These are phyloP conservation scores for Hymenochaete sp. DNA, from an alignment of 1,284 basidiomycete genomes.

Conservation along the genomic window DNA sequence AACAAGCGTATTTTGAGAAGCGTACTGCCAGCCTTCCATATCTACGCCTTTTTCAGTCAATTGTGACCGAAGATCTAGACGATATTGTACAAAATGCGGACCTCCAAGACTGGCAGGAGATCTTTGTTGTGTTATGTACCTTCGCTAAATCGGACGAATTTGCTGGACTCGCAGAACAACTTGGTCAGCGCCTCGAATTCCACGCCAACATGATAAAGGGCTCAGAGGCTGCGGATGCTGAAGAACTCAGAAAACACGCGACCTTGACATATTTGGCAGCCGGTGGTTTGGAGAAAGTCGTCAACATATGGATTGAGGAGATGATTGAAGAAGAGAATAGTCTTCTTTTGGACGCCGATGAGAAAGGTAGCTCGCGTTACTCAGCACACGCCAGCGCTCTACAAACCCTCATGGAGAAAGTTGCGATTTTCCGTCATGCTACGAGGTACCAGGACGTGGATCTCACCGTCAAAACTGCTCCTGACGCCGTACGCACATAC, in stretches of 20 bases:
- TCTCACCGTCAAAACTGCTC: constrained; percentile 30
- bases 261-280: constrained; percentile 91
- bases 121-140: constrained; percentile 95
- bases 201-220: constrained; percentile 55
- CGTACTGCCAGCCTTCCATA: constrained; percentile 76
- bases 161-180: constrained; percentile 77
- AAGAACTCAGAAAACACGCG: constrained; percentile 77
- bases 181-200: constrained; percentile 87
- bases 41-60: constrained; percentile 90
- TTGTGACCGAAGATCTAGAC: constrained; percentile 86
- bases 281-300: constrained; percentile 80
- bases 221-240: constrained; percentile 37
- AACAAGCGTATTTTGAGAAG: constrained; percentile 89
- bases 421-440: constrained; percentile 87
- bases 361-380: constrained; percentile 53
- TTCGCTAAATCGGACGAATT: constrained; percentile 88
- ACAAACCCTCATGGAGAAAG: constrained; percentile 95
- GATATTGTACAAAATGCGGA: constrained; percentile 97
- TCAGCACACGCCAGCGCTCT: constrained; percentile 84
- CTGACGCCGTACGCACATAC: constrained; percentile 52
- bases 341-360: constrained; percentile 38
- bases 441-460: constrained; percentile 84
- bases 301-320: constrained; percentile 91
- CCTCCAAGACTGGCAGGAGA: constrained; percentile 91
- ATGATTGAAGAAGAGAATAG: constrained; percentile 77